Conservation (phyloP, 164 flowering plant species). For the Aristolochia californica region DNA sequence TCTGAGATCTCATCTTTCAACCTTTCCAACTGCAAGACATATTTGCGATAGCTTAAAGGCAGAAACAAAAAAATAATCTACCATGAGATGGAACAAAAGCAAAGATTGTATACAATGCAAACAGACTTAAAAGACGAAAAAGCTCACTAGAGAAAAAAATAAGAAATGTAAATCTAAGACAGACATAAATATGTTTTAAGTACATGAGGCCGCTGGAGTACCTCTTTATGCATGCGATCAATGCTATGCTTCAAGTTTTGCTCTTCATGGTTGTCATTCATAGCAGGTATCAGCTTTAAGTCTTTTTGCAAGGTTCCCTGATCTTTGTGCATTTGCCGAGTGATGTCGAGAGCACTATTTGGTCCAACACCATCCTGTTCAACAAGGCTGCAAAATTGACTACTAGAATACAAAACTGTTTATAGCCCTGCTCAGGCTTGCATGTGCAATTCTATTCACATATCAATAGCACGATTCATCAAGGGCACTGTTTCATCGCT, state of each 20-base stretch:
- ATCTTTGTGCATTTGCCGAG: constrained; percentile 12
- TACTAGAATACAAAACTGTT: too few species aligned
- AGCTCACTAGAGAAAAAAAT: background rate
- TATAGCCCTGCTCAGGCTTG: too few species aligned
- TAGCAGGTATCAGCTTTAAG: constrained; percentile 22
- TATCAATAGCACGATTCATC: too few species aligned
- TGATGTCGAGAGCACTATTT: constrained; percentile 15
- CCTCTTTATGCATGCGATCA: constrained; percentile 73
- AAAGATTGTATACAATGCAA: too few species aligned
- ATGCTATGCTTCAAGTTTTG: constrained; percentile 56
- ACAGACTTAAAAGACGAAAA: background rate
- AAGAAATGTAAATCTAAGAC: background rate
- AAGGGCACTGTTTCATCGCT: too few species aligned
- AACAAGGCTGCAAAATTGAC: constrained; percentile 23
- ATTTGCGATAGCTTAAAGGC: background rate
- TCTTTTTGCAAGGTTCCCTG: constrained; percentile 15
- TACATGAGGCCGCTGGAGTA: constrained; percentile 11
- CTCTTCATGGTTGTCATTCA: constrained; percentile 27
- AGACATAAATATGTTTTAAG: background rate
- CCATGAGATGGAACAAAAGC: background rate
- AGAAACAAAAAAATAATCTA: background rate
- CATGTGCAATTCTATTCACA: too few species aligned
- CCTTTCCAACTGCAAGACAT: constrained; percentile 65
- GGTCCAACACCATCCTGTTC: constrained; percentile 23
- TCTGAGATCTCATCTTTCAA: constrained; percentile 67